Evolutionary conservation across 2,329 filamentous ascomycete genomes (phyloP).

Genomic region (Boeremia exigua): DNA sequence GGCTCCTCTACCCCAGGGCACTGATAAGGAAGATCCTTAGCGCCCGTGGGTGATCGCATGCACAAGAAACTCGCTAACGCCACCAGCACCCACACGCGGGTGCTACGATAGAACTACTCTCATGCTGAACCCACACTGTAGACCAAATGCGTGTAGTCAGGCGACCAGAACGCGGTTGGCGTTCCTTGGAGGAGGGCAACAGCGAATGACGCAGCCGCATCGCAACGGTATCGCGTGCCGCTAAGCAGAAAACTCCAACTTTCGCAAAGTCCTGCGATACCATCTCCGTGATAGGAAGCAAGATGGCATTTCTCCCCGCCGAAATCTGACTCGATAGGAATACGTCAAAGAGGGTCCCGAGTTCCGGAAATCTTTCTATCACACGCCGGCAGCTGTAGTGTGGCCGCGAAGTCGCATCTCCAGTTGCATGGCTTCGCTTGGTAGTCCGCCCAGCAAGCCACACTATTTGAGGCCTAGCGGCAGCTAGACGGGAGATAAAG

Average conservation of each 20-base stretch:
- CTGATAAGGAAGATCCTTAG: conserved; percentile 34
- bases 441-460: conserved; percentile 8
- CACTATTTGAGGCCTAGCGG: conserved; percentile 14
- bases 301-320: not conserved
- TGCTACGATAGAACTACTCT: not conserved
- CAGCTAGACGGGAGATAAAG: conserved; percentile 28
- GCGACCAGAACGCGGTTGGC: conserved; percentile 9
- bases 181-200: conserved; percentile 14
- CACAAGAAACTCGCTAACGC: conserved; percentile 5
- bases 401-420: conserved; percentile 20
- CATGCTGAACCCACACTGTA: not conserved
- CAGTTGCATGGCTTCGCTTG: conserved; percentile 21
- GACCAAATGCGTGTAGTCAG: conserved; percentile 2
- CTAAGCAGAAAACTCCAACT: conserved; percentile 11
- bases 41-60: conserved; percentile 15
- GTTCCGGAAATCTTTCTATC: conserved; percentile 31
- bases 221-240: conserved; percentile 21
- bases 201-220: conserved; percentile 23
- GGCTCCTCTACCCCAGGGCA: conserved; percentile 21
- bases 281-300: conserved; percentile 23
- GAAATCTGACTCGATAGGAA: conserved; percentile 41
- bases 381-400: conserved; percentile 7
- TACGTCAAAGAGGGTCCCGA: conserved; percentile 26
- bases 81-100: conserved; percentile 6
- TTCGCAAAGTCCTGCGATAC: conserved; percentile 10